These are phyloP conservation scores for Debaryomycetaceae sp. DNA, from an alignment of 1,139 yeast species.

Conservation along the genomic window DNA sequence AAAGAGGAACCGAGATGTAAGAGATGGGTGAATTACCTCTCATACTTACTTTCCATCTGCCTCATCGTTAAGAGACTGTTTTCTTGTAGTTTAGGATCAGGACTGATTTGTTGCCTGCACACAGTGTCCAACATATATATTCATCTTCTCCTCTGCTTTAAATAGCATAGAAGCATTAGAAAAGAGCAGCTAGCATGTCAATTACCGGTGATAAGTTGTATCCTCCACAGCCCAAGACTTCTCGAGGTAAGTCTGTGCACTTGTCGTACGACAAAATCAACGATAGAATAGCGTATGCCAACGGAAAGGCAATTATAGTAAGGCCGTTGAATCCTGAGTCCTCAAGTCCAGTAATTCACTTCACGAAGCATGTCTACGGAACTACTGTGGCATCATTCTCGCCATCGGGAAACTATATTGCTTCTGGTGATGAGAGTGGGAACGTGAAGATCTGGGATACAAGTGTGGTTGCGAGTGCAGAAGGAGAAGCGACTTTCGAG, in stretches of 20 bases:
- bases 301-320: conserved; percentile 77
- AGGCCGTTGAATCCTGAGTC: conserved; percentile 54
- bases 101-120: too few species aligned
- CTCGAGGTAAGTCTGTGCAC: conserved; percentile 67
- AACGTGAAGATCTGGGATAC: conserved; percentile 87
- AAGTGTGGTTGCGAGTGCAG: conserved; percentile 14
- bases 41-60: too few species aligned
- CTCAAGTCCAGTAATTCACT: conserved; percentile 51
- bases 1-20: too few species aligned
- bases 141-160: conserved; percentile 5
- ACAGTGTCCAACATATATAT: too few species aligned
- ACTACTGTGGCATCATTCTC: conserved; percentile 85
- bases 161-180: conserved; percentile 3
- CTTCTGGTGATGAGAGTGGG: conserved; percentile 90
- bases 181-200: too few species aligned
- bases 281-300: conserved; percentile 72
- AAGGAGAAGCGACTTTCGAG: conserved; percentile 19
- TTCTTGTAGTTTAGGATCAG: too few species aligned
- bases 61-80: too few species aligned
- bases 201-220: conserved; percentile 30
- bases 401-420: conserved; percentile 86
- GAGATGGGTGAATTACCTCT: too few species aligned
- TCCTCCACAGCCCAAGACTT: conserved; percentile 80
- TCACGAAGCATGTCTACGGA: conserved; percentile 62
- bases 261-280: conserved; percentile 68